A percentile compares a stretch with the other conserved stretches of the same genome.
Conservation (phyloP, 768 basidiomycete species). For the Suillus weaverae region DNA sequence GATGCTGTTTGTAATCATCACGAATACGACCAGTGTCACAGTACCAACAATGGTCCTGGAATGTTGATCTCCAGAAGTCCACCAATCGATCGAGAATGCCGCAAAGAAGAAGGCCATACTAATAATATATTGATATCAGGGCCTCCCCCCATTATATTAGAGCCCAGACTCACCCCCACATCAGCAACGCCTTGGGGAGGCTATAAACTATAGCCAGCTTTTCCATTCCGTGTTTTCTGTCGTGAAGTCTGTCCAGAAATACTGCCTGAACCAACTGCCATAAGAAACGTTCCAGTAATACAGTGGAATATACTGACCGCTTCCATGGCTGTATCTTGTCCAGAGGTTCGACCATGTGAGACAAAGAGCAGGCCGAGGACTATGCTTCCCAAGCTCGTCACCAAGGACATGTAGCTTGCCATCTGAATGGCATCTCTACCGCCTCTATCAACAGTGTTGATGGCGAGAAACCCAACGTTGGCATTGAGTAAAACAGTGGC, state of each 20-base stretch:
- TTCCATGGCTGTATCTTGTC: slow-evolving; percentile 29
- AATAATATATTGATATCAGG: slow-evolving; percentile 9
- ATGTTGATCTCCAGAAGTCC: slow-evolving; percentile 1
- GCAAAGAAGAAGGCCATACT: slow-evolving; percentile 32
- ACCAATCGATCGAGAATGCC: slow-evolving; percentile 30
- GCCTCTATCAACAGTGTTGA: slow-evolving; percentile 39
- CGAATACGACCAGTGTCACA: slow-evolving; percentile 26
- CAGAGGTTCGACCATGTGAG: slow-evolving; percentile 39
- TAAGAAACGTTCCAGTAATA: neutral
- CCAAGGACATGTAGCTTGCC: slow-evolving; percentile 44
- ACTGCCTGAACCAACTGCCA: slow-evolving; percentile 1
- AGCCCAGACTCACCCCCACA: slow-evolving; percentile 53
- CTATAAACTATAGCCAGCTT: slow-evolving; percentile 53
- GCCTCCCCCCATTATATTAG: neutral
- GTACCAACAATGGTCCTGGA: slow-evolving; percentile 30
- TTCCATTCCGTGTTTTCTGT: slow-evolving; percentile 43
- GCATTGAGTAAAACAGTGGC: slow-evolving; percentile 57
- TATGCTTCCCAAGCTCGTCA: slow-evolving; percentile 43
- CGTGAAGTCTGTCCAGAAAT: slow-evolving; percentile 21
- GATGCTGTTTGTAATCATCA: slow-evolving; percentile 47
- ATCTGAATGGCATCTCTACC: slow-evolving; percentile 34
- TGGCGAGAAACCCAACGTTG: slow-evolving; percentile 62
- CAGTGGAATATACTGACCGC: slow-evolving; percentile 32
- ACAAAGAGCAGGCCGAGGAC: slow-evolving; percentile 44
- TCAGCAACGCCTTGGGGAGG: slow-evolving; percentile 54